phyloP scores from a whole-genome alignment of 495 filamentous ascomycete genomes.

The Aspergillus bertholletiae region DNA sequence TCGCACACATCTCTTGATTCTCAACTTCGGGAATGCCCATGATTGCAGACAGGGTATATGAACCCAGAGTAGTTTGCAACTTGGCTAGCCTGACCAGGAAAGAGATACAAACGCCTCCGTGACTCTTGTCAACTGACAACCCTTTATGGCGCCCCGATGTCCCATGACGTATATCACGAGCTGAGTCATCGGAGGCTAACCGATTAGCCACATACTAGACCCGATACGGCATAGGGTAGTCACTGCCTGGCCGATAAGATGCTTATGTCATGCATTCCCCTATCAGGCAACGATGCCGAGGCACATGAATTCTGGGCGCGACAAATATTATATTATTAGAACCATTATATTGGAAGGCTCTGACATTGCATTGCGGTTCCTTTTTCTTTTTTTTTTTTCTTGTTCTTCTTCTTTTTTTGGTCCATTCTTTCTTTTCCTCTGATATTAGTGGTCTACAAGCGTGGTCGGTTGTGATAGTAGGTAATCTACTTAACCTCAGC shows the following conservation, averaged over 20 bases:
- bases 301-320: too few species aligned
- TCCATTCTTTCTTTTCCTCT: too few species aligned
- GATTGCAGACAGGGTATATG: neutral
- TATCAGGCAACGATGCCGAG: constrained; percentile 4
- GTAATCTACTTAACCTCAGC: neutral
- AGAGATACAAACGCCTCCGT: neutral
- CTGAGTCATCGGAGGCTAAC: neutral
- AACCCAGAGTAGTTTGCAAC: neutral
- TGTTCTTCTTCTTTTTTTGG: neutral
- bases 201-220: neutral
- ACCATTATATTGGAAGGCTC: too few species aligned
- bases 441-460: neutral
- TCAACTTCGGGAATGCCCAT: too few species aligned
- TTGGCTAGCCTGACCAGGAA: neutral
- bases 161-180: neutral
- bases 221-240: neutral
- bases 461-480: neutral
- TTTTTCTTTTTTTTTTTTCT: neutral
- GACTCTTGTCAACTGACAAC: neutral
- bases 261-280: neutral
- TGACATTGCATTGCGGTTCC: neutral
- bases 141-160: neutral
- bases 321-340: too few species aligned
- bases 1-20: too few species aligned
- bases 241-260: neutral